Conservation (phyloP, 1,284 basidiomycete genomes). For the Thecaphora thlaspeos region DNA sequence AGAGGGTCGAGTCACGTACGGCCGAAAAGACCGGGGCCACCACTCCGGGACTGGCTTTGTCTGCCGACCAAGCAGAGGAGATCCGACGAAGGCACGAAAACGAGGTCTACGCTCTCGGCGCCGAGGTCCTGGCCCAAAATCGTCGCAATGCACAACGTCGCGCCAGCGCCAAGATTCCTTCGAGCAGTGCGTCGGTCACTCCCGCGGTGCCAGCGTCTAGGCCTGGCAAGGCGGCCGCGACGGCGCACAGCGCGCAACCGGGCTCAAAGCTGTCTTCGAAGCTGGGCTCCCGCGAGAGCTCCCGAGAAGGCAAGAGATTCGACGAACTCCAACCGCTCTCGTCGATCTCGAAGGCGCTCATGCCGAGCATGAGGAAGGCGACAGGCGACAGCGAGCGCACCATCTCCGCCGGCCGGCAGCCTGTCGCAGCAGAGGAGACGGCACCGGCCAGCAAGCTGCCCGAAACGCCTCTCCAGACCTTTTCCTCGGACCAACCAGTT, state of each 20-base stretch:
- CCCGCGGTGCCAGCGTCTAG: not conserved
- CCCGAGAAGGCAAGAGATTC: not conserved
- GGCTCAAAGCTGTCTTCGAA: not conserved
- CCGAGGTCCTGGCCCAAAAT: constrained; percentile 43
- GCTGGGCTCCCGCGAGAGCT: not conserved
- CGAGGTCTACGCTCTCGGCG: constrained; percentile 51
- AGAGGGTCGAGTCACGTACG: not conserved
- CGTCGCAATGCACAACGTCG: constrained; percentile 34
- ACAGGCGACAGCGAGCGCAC: constrained; percentile 31
- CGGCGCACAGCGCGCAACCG: not conserved
- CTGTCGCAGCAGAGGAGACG: not conserved
- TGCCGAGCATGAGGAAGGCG: constrained; percentile 30
- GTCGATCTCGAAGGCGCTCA: constrained; percentile 25
- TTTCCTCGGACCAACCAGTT: not conserved
- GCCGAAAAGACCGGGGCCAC: not conserved
- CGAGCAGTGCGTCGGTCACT: not conserved
- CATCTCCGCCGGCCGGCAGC: not conserved
- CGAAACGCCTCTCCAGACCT: not conserved
- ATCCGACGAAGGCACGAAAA: constrained; percentile 50
- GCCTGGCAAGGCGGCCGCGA: not conserved
- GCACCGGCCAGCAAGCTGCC: not conserved
- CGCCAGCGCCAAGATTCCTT: not conserved
- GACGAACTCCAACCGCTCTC: not conserved
- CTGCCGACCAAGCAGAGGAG: constrained; percentile 39
- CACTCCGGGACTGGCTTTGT: constrained; percentile 21